Evolutionary conservation across 176 grass and related monocot species (phyloP).

Genomic region (Elymus sibiricus): DNA sequence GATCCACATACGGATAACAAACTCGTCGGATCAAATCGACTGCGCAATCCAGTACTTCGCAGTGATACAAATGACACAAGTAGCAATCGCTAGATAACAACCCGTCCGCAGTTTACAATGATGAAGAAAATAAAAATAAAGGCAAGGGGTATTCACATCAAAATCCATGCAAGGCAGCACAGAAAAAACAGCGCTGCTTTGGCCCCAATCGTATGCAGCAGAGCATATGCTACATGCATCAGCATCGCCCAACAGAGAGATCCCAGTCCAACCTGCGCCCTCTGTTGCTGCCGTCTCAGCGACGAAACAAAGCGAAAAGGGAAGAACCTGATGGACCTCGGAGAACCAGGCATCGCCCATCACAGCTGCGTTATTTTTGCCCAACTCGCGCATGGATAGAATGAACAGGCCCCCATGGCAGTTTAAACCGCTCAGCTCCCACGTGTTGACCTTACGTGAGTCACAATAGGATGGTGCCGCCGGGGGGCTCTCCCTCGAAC

Average conservation of each 20-base stretch:
- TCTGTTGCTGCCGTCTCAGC: slow-evolving; percentile 28
- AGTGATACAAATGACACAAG: slow-evolving; percentile 1
- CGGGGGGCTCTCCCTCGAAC: slow-evolving; percentile 28
- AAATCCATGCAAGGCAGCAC: slow-evolving; percentile 51
- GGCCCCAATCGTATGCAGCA: slow-evolving; percentile 22
- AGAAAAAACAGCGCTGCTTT: slow-evolving; percentile 28
- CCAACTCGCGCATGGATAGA: slow-evolving; percentile 34
- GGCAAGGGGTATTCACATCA: slow-evolving; percentile 17
- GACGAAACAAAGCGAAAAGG: slow-evolving; percentile 12
- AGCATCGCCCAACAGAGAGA: slow-evolving; percentile 25
- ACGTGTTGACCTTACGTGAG: slow-evolving; percentile 22
- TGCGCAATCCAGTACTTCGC: background rate
- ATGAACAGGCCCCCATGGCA: slow-evolving; percentile 1
- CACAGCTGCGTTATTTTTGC: slow-evolving; percentile 31
- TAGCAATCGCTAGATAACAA: slow-evolving; percentile 29
- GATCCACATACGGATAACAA: background rate
- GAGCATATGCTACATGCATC: slow-evolving; percentile 14
- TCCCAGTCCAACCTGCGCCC: slow-evolving; percentile 25
- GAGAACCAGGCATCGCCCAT: slow-evolving; percentile 10
- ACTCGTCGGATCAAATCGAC: background rate
- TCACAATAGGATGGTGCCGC: slow-evolving; percentile 14
- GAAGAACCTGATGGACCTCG: slow-evolving; percentile 17
- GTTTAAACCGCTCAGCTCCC: slow-evolving; percentile 22
- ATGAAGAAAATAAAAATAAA: slow-evolving; percentile 6
- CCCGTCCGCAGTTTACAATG: background rate